Evolutionary conservation across 169 alveolate species (phyloP).

Genomic region (Cystoisospora suis): DNA sequence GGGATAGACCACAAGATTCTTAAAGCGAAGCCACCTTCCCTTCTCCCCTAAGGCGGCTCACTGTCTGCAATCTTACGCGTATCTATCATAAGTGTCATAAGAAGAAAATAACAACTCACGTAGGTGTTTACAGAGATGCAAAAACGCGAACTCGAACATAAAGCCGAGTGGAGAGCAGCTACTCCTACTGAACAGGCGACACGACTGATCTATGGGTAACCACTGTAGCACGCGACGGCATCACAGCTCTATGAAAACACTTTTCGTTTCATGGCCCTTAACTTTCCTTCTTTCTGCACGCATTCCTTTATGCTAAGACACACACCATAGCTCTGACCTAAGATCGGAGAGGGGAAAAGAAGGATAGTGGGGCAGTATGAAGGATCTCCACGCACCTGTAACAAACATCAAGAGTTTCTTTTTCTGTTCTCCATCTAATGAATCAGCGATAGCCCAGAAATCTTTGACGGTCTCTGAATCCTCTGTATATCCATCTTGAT

Average conservation of each 20-base stretch:
- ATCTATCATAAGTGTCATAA: background rate
- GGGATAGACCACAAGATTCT: background rate
- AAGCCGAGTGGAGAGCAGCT: background rate
- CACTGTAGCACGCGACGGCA: too few relatives aligned
- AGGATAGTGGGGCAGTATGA: too few relatives aligned
- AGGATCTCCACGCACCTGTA: slow-evolving; percentile 57
- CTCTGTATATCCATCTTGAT: slow-evolving; percentile 82
- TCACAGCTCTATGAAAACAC: too few relatives aligned
- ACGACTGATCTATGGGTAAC: too few relatives aligned
- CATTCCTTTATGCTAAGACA: too few relatives aligned
- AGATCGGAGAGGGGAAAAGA: too few relatives aligned
- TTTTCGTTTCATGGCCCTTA: too few relatives aligned
- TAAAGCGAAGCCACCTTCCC: too few relatives aligned
- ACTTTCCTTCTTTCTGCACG: background rate
- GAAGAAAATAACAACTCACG: too few relatives aligned
- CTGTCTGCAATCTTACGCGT: background rate
- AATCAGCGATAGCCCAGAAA: slow-evolving; percentile 82
- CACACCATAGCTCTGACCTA: too few relatives aligned
- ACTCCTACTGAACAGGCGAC: background rate
- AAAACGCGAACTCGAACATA: background rate
- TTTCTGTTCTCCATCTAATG: slow-evolving; percentile 75
- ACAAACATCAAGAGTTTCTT: slow-evolving; percentile 78
- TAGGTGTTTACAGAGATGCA: too few relatives aligned
- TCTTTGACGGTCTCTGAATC: slow-evolving; percentile 71
- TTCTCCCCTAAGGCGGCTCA: too few relatives aligned